A percentile compares a stretch with the other conserved stretches of the same genome.
phyloP scores from a whole-genome alignment of 2,329 filamentous ascomycete genomes.

The Colletotrichum noveboracense region DNA sequence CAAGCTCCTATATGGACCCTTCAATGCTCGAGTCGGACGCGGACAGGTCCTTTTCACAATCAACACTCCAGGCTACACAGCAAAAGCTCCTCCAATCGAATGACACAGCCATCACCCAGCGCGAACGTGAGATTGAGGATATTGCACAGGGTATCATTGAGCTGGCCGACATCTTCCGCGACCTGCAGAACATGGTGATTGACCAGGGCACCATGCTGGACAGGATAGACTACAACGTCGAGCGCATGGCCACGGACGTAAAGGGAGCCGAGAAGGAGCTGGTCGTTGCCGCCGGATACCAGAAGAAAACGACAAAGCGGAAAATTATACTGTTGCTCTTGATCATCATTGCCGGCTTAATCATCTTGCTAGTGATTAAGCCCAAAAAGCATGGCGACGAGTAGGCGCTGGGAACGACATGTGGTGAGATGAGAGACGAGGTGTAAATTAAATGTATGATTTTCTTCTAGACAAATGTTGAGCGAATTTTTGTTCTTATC shows the following conservation, averaged over 20 bases:
- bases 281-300: slow-evolving; percentile 86
- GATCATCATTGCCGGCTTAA: slow-evolving; percentile 82
- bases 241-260: slow-evolving; percentile 91
- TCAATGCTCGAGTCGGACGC: slow-evolving; percentile 92
- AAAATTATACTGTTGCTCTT: slow-evolving; percentile 92
- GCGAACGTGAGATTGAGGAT: slow-evolving; percentile 95
- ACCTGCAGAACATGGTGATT: slow-evolving; percentile 94
- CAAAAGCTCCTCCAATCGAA: slow-evolving; percentile 74
- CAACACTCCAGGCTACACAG: slow-evolving; percentile 81
- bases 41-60: slow-evolving; percentile 90
- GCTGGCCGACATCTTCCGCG: slow-evolving; percentile 93
- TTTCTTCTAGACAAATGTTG: slow-evolving; percentile 21
- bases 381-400: slow-evolving; percentile 60
- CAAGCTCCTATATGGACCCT: slow-evolving; percentile 74
- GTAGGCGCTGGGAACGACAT: slow-evolving; percentile 12
- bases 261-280: slow-evolving; percentile 94
- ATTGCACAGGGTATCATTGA: slow-evolving; percentile 99
- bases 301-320: slow-evolving; percentile 85
- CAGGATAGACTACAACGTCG: slow-evolving; percentile 97
- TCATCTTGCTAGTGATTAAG: slow-evolving; percentile 84
- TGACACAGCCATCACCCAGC: slow-evolving; percentile 85
- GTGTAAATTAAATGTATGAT: slow-evolving; percentile 28
- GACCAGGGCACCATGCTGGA: slow-evolving; percentile 91
- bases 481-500: slow-evolving; percentile 1
- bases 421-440: neutral